Evolutionary conservation across 1,284 basidiomycete species (phyloP), one percentile per base, ranked within the genome.

Genomic region (Pisolithus thermaeus): DNA sequence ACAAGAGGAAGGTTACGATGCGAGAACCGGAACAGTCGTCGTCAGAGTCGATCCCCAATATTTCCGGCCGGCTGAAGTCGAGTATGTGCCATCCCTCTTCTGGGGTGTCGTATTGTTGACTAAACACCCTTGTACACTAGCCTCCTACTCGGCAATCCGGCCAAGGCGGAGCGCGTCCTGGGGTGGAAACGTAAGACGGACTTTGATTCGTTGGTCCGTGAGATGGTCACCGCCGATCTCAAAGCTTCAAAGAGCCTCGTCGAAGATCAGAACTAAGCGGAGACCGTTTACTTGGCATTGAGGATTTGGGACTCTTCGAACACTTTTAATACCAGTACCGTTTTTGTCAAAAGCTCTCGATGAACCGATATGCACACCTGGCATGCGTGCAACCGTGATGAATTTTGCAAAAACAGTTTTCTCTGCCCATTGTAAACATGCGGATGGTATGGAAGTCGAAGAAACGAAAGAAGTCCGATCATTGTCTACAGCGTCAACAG

Each of bases 41-140:
- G 90, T 94, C 57, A 84, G 84, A 61, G 80, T 95, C 37, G 92
- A 95, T 69, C 66, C 84, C 28, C 75, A 76, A 57, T 91, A 91
- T 72, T 91, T 91, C 83, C 84, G 87, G 70, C 86, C 92, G 14
- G 90, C 93, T 25, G 92, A 96, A 81, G 92, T 95, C 69, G 92
- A 95, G 82, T 91, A 61, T 57, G 87, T 83, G 22, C 48, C 58
- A 49, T 56, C 30, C 35, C 22, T 46, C 47, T 49, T 35, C 20
- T 25, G 7, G 49, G 7, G 2, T 16, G 20, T 41, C 27, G 42
- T 40, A 43, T 37, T 14, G 25, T 47, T 64, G 23, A 66, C n/a
- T n/a, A n/a, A n/a, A n/a, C n/a, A n/a, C n/a, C n/a, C n/a, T 35
- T 46, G 8, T 12, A 38, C 37, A 16, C 18, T 36, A 91, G 89